These are phyloP conservation scores for Oxyria digyna DNA, from an alignment of 148 eudicot genomes.

Conservation along the genomic window DNA sequence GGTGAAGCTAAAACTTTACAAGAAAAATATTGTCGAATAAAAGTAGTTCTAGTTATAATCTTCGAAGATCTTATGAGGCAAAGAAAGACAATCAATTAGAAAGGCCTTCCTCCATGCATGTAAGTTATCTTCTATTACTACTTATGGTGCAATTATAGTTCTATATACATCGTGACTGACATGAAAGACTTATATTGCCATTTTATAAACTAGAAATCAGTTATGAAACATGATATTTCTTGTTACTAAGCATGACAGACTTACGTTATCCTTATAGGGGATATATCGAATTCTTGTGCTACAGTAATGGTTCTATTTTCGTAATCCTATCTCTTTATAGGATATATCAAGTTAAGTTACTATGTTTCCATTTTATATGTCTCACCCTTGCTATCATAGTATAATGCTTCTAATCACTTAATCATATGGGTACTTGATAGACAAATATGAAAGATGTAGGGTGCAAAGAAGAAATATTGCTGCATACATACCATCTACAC, in stretches of 20 bases:
- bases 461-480: neutral
- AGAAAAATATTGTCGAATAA: too few relatives aligned
- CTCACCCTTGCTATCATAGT: neutral
- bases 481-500: neutral
- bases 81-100: too few relatives aligned
- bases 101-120: slow-evolving; percentile 99
- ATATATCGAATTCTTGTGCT: neutral
- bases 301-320: neutral
- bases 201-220: neutral
- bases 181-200: too few relatives aligned
- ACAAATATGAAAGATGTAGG: neutral
- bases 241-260: too few relatives aligned
- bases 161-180: neutral
- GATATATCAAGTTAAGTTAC: too few relatives aligned
- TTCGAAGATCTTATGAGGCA: too few relatives aligned
- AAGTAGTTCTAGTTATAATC: too few relatives aligned
- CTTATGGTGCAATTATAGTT: neutral
- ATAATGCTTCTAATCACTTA: neutral
- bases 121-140: slow-evolving; percentile 22
- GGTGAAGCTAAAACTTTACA: too few relatives aligned
- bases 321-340: too few relatives aligned
- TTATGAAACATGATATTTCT: neutral
- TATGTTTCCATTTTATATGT: neutral
- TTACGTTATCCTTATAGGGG: too few relatives aligned
- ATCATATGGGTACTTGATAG: neutral